Evolutionary conservation across 306 rosid species (phyloP), one percentile per base, ranked within the genome.

Genomic region (Dryas octopetala): DNA sequence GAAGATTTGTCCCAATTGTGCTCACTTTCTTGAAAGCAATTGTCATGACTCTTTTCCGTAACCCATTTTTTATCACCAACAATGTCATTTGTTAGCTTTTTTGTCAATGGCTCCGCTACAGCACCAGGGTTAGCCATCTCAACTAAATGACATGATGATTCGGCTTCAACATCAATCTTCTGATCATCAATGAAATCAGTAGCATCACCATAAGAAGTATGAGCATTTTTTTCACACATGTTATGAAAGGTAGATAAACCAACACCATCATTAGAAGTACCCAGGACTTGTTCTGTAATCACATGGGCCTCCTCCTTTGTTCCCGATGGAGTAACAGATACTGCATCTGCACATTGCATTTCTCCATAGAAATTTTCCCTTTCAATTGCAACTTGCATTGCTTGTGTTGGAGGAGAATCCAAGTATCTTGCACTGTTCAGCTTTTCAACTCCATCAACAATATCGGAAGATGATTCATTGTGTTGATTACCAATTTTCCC

Each of bases 281-380:
- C 87, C 75, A 79, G 62, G 64, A 69, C 62, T 62, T 83, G 76
- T 79, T 87, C 84, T 48, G 81, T 68, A 74, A 64, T 80, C 78
- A 64, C 17, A 66, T 79, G 78, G 71, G 72, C 71, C 55, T 79
- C 71, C 55, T 79, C 88, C 54, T 76, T 74, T 43, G 74, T 76
- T 74, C 66, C 80, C 61, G 50, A 67, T 15, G 74, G 52, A 14
- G 63, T 23, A 73, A 57, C 15, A 62, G 61, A 26, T 57, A 45
- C 80, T 19, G 60, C 26, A 6, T 60, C 80, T 19, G 60, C n/a
- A 6, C 65, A 47, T 17, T 76, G 75, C 67, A 51, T 49, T 77
- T 83, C 75, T 68, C 73, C 47, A 74, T 26, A 54, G 6, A 72
- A 76, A 74, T 53, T 66, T n/a, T 8, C 79, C 62, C 50, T 80